These are phyloP conservation scores for Skeletonema marinoi DNA, from an alignment of 108 stramenopile genomes.

Conservation along the genomic window DNA sequence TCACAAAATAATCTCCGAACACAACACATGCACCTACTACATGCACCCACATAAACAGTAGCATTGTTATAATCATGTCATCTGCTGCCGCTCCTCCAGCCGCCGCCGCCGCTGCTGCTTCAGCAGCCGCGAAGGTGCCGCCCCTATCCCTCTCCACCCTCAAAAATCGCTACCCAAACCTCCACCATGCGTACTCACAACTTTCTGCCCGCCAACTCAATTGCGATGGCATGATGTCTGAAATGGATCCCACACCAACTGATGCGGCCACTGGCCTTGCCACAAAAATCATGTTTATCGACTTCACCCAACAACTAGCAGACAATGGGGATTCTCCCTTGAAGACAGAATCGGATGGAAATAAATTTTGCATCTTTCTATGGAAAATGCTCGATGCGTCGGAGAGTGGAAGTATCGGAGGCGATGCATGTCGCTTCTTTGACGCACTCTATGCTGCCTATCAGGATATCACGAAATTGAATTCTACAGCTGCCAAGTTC, in stretches of 20 bases:
- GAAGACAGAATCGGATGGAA: constrained; percentile 10
- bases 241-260: not conserved
- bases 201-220: constrained; percentile 12
- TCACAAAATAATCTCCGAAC: too few relatives aligned
- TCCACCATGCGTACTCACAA: not conserved
- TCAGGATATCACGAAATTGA: constrained; percentile 1
- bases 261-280: constrained; percentile 19
- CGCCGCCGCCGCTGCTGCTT: not conserved
- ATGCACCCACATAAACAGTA: too few relatives aligned
- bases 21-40: too few relatives aligned
- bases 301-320: constrained; percentile 9
- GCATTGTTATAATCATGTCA: not conserved
- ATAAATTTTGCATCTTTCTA: constrained; percentile 17
- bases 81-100: not conserved
- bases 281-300: constrained; percentile 8
- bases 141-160: constrained; percentile 24
- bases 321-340: not conserved
- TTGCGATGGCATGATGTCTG: not conserved
- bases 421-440: constrained; percentile 24
- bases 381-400: constrained; percentile 11
- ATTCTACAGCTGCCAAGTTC: not conserved
- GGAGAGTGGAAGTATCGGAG: constrained; percentile 17
- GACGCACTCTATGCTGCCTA: constrained; percentile 10
- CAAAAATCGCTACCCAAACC: constrained; percentile 2
- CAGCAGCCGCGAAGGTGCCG: not conserved